Evolutionary conservation across 345 rosid genomes (phyloP).

Genomic region (Citrus glauca): DNA sequence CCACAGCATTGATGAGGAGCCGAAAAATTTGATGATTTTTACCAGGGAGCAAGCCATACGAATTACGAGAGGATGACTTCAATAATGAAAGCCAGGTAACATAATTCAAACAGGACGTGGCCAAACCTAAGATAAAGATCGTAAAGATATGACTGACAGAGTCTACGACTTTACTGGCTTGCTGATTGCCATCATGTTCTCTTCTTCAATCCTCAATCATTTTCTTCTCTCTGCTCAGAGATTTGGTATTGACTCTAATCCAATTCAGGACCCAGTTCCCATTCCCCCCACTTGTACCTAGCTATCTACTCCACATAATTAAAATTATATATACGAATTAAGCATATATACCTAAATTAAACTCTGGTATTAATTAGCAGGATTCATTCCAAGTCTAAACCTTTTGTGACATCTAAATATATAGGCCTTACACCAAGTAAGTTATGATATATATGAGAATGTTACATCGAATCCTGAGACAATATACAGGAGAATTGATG

Average conservation of each 20-base stretch:
- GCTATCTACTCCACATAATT: too few relatives aligned
- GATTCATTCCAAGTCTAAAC: too few relatives aligned
- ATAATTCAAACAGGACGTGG: not conserved
- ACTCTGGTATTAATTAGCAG: too few relatives aligned
- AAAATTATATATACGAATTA: too few relatives aligned
- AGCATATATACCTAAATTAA: too few relatives aligned
- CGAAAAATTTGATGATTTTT: not conserved
- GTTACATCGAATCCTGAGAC: too few relatives aligned
- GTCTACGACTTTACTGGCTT: conserved; percentile 7
- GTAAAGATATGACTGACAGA: not conserved
- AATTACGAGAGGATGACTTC: too few relatives aligned
- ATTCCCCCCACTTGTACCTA: not conserved
- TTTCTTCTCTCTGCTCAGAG: conserved; percentile 18
- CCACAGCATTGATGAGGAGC: not conserved
- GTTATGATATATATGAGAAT: too few relatives aligned
- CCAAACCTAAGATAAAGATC: conserved; percentile 6
- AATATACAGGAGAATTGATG: too few relatives aligned
- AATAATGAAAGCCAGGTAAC: too few relatives aligned
- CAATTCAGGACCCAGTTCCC: conserved; percentile 19
- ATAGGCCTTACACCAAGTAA: too few relatives aligned
- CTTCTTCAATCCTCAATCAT: not conserved
- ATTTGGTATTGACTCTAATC: conserved; percentile 22
- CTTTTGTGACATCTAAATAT: too few relatives aligned
- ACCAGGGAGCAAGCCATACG: not conserved
- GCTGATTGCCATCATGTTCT: not conserved